Percentiles rank a stretch among this genome's conserved stretches.
Conservation (phyloP, 2,329 filamentous ascomycete genomes). For the Sclerotinia sclerotiorum region DNA sequence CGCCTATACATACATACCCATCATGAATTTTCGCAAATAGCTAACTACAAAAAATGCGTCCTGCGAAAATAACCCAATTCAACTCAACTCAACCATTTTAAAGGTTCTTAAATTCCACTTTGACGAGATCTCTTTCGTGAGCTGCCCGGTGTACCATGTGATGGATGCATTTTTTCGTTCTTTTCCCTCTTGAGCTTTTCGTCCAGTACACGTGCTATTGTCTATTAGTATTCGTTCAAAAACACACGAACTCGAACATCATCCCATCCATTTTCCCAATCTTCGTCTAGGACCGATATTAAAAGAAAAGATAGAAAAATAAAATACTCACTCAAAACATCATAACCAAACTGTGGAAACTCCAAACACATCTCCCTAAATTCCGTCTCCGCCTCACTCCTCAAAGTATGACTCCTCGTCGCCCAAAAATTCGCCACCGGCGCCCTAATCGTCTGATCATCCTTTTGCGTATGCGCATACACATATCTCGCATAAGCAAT, state of each 20-base stretch:
- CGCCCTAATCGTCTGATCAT: slow-evolving; percentile 72
- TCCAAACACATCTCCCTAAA: slow-evolving; percentile 85
- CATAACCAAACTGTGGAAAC: slow-evolving; percentile 88
- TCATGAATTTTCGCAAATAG: not conserved
- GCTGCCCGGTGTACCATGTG: slow-evolving; percentile 45
- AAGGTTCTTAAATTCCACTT: slow-evolving; percentile 25
- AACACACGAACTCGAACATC: not conserved
- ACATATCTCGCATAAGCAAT: slow-evolving; percentile 90
- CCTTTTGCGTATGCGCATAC: slow-evolving; percentile 70
- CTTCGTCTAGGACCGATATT: no score
- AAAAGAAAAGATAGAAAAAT: not conserved
- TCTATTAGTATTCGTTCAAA: slow-evolving; percentile 25
- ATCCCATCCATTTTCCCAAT: not conserved
- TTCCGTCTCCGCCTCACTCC: slow-evolving; percentile 81
- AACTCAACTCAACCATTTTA: not conserved
- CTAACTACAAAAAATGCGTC: not conserved
- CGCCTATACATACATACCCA: not conserved
- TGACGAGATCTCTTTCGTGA: slow-evolving; percentile 55
- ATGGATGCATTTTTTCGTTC: slow-evolving; percentile 54
- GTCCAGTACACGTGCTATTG: slow-evolving; percentile 60
- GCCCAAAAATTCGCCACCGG: slow-evolving; percentile 93
- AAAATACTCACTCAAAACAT: slow-evolving; percentile 70
- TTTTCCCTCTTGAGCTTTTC: slow-evolving; percentile 65
- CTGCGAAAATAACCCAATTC: not conserved
- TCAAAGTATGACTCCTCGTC: slow-evolving; percentile 72